Percentiles rank a stretch among this genome's conserved stretches.
Conservation (phyloP, 2,329 filamentous ascomycete species). For the Apiospora arundinis region DNA sequence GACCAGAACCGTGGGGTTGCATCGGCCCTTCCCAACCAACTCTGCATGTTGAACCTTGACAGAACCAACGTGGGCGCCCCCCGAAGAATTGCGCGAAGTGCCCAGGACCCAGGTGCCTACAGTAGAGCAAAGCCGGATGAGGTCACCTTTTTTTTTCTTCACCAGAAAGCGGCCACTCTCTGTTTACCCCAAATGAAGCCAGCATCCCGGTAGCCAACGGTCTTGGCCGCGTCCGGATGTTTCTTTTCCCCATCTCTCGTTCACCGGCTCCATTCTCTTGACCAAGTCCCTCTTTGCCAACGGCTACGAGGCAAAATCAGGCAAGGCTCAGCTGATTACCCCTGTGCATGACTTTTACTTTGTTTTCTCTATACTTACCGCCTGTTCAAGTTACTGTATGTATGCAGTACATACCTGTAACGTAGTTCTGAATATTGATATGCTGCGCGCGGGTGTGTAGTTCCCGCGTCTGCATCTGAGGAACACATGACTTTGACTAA, state of each 20-base stretch:
- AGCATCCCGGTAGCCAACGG: neutral
- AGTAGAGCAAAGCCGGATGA: neutral
- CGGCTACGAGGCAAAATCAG: neutral
- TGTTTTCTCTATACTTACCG: neutral
- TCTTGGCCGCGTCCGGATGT: neutral
- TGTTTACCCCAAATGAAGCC: constrained; percentile 1
- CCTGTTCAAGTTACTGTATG: neutral
- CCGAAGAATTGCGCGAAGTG: neutral
- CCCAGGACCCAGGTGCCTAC: too few species aligned
- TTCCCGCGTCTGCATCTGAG: neutral
- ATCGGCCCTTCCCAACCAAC: neutral
- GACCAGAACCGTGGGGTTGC: neutral
- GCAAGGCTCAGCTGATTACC: constrained; percentile 6
- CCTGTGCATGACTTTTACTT: neutral
- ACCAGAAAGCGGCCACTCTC: too few species aligned
- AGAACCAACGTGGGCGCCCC: neutral
- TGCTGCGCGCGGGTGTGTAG: neutral
- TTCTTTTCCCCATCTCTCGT: neutral
- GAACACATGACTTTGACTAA: constrained; percentile 6
- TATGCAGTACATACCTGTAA: neutral
- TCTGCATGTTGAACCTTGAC: neutral
- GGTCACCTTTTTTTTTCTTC: neutral
- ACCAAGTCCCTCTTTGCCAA: neutral
- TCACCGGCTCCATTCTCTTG: neutral
- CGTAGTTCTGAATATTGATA: neutral